Percentiles rank a stretch among this genome's conserved stretches.
Conservation (phyloP, 805 yeast species). For the Sugiyamaella qingdaonensis region DNA sequence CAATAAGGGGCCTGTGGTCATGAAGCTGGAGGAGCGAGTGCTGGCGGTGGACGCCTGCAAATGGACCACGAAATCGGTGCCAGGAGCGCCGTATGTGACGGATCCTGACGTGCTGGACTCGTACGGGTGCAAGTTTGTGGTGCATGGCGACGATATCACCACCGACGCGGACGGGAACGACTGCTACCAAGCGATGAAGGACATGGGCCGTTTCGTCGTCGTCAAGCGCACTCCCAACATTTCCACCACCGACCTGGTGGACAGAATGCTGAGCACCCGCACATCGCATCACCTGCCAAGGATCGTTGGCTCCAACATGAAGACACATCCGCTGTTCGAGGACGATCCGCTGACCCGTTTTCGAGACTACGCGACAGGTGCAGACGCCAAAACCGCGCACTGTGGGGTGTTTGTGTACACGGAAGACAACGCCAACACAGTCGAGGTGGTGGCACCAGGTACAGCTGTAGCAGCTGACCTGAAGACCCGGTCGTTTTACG, state of each 20-base stretch:
- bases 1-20: conserved; percentile 93
- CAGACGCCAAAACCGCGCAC: conserved; percentile 55
- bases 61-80: conserved; percentile 73
- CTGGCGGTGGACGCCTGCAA: conserved; percentile 86
- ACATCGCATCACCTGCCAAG: conserved; percentile 52
- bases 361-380: conserved; percentile 55
- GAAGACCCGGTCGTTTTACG: conserved; percentile 41
- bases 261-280: conserved; percentile 67
- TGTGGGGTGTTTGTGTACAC: conserved; percentile 50
- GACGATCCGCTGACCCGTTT: conserved; percentile 42
- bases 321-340: conserved; percentile 27
- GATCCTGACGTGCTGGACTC: conserved; percentile 73
- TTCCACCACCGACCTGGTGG: conserved; percentile 91
- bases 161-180: conserved; percentile 95
- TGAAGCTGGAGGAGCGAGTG: conserved; percentile 74
- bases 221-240: conserved; percentile 93
- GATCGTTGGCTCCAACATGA: conserved; percentile 17
- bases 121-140: conserved; percentile 81
- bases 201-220: conserved; percentile 78
- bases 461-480: conserved; percentile 11
- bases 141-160: conserved; percentile 97
- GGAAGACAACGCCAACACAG: conserved; percentile 26
- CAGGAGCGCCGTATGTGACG: conserved; percentile 90
- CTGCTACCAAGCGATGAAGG: conserved; percentile 80
- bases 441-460: conserved; percentile 21